phyloP scores from a whole-genome alignment of 140 eudicot genomes.

The Bidens hawaiensis region DNA sequence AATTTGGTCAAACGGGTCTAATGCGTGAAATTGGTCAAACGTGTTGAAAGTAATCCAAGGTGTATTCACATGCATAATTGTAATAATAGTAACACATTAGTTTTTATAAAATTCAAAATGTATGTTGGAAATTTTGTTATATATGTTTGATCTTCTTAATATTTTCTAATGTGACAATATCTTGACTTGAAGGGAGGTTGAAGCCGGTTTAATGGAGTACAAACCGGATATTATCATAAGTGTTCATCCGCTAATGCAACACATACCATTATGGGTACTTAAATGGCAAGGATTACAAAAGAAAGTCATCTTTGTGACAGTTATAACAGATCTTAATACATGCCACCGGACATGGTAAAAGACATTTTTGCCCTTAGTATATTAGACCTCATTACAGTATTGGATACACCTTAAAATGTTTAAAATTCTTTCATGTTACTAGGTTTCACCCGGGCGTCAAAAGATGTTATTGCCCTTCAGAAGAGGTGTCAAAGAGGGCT shows the following conservation, averaged over 20 bases:
- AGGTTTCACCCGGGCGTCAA: conserved; percentile 88
- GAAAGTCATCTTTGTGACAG: conserved; percentile 91
- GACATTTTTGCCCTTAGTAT: conserved; percentile 4
- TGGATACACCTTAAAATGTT: neutral
- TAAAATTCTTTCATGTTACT: conserved; percentile 10
- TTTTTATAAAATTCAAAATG: too few species aligned
- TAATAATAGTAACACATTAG: neutral
- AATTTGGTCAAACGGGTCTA: too few species aligned
- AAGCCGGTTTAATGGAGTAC: conserved; percentile 98
- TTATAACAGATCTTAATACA: conserved; percentile 89
- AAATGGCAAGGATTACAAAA: conserved; percentile 97
- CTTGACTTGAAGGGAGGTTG: conserved; percentile 67
- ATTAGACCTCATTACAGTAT: neutral
- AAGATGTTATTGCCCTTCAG: conserved; percentile 88
- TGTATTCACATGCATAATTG: neutral
- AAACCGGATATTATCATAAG: conserved; percentile 95
- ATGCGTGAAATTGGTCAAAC: neutral
- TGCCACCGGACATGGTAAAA: conserved; percentile 92
- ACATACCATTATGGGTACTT: conserved; percentile 92
- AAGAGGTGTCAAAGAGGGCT: conserved; percentile 91
- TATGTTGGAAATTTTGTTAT: neutral
- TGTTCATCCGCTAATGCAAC: conserved; percentile 99
- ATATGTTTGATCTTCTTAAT: too few species aligned
- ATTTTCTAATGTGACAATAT: too few species aligned
- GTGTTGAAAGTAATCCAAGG: neutral